Evolutionary conservation across 768 basidiomycete species (phyloP).

Genomic region (Coprinopsis marcescibilis): DNA sequence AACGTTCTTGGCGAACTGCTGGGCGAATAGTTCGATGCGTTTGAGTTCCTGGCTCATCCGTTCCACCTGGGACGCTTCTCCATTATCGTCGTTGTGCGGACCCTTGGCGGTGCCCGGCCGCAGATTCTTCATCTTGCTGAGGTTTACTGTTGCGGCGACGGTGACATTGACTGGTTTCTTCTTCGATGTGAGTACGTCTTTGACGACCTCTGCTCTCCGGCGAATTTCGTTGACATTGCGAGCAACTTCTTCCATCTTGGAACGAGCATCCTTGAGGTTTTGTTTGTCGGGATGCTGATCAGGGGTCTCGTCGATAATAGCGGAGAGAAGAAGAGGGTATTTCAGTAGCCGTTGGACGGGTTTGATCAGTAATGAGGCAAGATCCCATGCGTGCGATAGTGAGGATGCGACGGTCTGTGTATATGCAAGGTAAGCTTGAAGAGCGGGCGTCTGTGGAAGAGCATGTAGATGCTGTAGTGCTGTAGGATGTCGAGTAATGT

Average conservation of each 20-base stretch:
- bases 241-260: conserved; percentile 66
- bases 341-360: conserved; percentile 95
- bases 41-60: conserved; percentile 52
- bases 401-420: conserved; percentile 62
- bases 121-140: conserved; percentile 56
- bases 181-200: conserved; percentile 56
- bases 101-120: conserved; percentile 24
- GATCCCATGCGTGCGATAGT: conserved; percentile 86
- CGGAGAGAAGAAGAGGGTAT: conserved; percentile 79
- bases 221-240: conserved; percentile 74
- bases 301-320: conserved; percentile 72
- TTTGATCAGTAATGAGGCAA: conserved; percentile 92
- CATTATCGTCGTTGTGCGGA: conserved; percentile 20
- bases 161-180: conserved; percentile 36
- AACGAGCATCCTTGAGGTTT: conserved; percentile 46
- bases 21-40: conserved; percentile 49
- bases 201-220: conserved; percentile 72
- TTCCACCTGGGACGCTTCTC: conserved; percentile 48
- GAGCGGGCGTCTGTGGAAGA: conserved; percentile 46
- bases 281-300: conserved; percentile 62
- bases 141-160: conserved; percentile 50
- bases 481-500: conserved; percentile 74
- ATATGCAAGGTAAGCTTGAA: conserved; percentile 60
- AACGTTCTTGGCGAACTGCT: conserved; percentile 55
- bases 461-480: conserved; percentile 63